These are phyloP conservation scores for Geum urbanum DNA, from an alignment of 306 rosid species.

Conservation along the genomic window DNA sequence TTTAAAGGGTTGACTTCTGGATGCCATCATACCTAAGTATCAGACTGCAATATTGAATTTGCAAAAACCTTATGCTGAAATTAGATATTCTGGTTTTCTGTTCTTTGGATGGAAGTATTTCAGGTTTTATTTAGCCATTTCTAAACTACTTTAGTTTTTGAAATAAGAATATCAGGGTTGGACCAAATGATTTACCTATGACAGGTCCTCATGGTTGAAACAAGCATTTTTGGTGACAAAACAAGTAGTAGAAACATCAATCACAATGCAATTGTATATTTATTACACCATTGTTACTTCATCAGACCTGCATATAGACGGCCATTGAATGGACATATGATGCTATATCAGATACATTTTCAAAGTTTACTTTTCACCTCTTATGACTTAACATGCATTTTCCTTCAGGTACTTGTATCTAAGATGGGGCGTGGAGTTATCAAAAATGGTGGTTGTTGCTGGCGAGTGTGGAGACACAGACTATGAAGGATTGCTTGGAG, in stretches of 20 bases:
- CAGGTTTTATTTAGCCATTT: neutral
- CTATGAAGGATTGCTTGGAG: conserved; percentile 91
- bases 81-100: neutral
- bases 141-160: neutral
- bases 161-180: neutral
- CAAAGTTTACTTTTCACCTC: conserved; percentile 11
- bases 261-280: too few species aligned
- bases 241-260: neutral
- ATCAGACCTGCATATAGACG: too few species aligned
- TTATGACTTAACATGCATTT: conserved; percentile 22
- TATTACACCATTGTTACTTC: too few species aligned
- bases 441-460: conserved; percentile 87
- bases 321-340: too few species aligned
- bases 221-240: neutral
- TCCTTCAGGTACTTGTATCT: conserved; percentile 75
- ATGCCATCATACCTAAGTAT: neutral
- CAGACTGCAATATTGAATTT: neutral
- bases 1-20: neutral
- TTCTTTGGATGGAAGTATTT: neutral
- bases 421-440: conserved; percentile 92
- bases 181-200: neutral
- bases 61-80: neutral
- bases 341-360: neutral
- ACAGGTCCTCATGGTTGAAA: too few species aligned
- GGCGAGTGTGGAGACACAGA: conserved; percentile 97